A percentile compares a stretch with the other conserved stretches of the same genome.
These are phyloP conservation scores for Calonectria leucothoes DNA, from an alignment of 2,329 filamentous ascomycete genomes.

Conservation along the genomic window DNA sequence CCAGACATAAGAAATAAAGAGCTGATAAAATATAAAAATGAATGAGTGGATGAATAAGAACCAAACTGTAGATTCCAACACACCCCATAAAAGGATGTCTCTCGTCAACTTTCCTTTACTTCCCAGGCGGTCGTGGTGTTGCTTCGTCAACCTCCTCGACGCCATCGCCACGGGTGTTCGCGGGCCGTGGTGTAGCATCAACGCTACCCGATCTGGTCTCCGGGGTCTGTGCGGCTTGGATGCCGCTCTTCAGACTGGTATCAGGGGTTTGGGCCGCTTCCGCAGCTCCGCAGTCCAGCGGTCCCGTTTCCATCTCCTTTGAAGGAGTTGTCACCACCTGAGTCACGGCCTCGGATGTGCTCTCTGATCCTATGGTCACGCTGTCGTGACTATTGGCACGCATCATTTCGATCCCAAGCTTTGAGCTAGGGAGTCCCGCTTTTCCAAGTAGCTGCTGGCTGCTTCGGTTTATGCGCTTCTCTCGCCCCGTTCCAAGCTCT, in stretches of 20 bases:
- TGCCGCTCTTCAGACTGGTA: conserved; percentile 23
- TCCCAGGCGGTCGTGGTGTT: conserved; percentile 52
- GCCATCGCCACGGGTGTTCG: conserved; percentile 24
- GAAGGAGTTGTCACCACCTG: conserved; percentile 63
- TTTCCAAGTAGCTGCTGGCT: conserved; percentile 57
- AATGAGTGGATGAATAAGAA: conserved; percentile 10
- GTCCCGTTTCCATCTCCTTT: conserved; percentile 51
- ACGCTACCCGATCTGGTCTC: conserved; percentile 39
- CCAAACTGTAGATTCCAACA: conserved; percentile 11
- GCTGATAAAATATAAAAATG: conserved; percentile 19
- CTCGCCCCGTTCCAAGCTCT: conserved; percentile 72
- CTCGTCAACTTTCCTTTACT: conserved; percentile 25
- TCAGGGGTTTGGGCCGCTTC: conserved; percentile 39
- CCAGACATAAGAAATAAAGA: conserved; percentile 38
- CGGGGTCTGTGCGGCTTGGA: conserved; percentile 13
- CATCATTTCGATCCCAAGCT: conserved; percentile 98
- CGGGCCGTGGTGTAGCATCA: conserved; percentile 59
- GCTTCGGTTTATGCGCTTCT: conserved; percentile 60
- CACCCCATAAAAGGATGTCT: neutral
- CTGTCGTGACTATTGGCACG: conserved; percentile 94
- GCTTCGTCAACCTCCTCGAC: conserved; percentile 48
- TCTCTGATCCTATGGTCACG: conserved; percentile 65
- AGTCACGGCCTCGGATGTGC: conserved; percentile 62
- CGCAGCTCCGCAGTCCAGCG: conserved; percentile 36
- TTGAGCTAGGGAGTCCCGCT: conserved; percentile 78